Conservation (phyloP, 129 eudicot species). For the Flaveria linearis region DNA sequence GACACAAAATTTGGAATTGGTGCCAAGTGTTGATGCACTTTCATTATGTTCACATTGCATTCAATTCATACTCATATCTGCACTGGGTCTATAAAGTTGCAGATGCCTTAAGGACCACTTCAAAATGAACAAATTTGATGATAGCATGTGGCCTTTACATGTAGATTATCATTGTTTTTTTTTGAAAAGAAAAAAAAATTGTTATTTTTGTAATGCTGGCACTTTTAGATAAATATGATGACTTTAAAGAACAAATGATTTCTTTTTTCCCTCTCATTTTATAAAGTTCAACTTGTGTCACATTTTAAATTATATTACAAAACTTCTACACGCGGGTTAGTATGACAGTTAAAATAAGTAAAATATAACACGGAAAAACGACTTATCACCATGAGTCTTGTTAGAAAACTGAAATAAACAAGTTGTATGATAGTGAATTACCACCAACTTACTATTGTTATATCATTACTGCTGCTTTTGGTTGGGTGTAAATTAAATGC, state of each 20-base stretch:
- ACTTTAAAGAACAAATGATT: slow-evolving; percentile 1
- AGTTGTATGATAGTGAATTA: not conserved
- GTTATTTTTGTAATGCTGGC: slow-evolving; percentile 23
- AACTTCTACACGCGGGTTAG: not conserved
- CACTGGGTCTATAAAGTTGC: slow-evolving; percentile 33
- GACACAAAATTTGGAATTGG: not conserved
- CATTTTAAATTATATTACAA: not conserved
- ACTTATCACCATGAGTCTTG: not conserved
- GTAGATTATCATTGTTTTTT: slow-evolving; percentile 35
- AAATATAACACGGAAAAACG: not conserved
- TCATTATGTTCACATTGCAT: slow-evolving; percentile 28
- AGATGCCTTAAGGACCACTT: slow-evolving; percentile 41
- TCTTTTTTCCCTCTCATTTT: slow-evolving; percentile 19
- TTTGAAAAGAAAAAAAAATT: too few relatives aligned
- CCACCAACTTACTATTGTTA: slow-evolving; percentile 25
- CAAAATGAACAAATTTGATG: slow-evolving; percentile 38
- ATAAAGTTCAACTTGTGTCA: slow-evolving; percentile 14
- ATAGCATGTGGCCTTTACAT: slow-evolving; percentile 33
- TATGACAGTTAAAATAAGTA: not conserved
- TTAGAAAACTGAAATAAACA: not conserved
- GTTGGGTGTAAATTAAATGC: slow-evolving; percentile 13
- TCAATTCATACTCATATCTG: slow-evolving; percentile 22
- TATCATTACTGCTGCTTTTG: slow-evolving; percentile 19
- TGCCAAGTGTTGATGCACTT: slow-evolving; percentile 26
- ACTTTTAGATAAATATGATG: slow-evolving; percentile 18